Conservation (phyloP, 2,329 filamentous ascomycete species). For the Daldinia eschscholtzii region DNA sequence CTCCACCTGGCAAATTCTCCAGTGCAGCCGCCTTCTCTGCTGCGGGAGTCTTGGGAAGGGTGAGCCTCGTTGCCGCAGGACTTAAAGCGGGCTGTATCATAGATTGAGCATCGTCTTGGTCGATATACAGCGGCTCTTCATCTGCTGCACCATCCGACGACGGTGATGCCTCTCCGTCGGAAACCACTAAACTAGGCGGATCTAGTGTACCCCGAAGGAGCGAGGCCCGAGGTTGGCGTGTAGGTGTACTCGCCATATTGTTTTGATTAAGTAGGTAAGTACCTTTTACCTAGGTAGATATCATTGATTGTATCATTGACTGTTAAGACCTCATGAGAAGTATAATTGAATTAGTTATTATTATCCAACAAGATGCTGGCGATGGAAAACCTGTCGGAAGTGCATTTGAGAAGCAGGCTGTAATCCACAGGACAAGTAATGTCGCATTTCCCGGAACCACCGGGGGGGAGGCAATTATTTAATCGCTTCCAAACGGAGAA, state of each 20-base stretch:
- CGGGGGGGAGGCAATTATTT: slow-evolving; percentile 31
- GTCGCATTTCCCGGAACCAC: slow-evolving; percentile 35
- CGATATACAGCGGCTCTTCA: slow-evolving; percentile 58
- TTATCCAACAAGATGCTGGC: slow-evolving; percentile 18
- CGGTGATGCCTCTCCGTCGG: slow-evolving; percentile 46
- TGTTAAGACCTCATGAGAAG: slow-evolving; percentile 19
- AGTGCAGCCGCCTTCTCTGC: slow-evolving; percentile 70
- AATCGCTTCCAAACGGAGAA: slow-evolving; percentile 18
- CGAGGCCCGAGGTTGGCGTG: slow-evolving; percentile 28
- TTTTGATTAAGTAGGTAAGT: slow-evolving; percentile 29
- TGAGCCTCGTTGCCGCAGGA: slow-evolving; percentile 66
- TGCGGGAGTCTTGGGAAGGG: slow-evolving; percentile 67
- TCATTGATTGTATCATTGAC: slow-evolving; percentile 30
- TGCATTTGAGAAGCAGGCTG: slow-evolving; percentile 32
- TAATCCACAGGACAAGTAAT: slow-evolving; percentile 18
- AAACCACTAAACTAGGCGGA: slow-evolving; percentile 39
- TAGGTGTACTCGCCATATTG: slow-evolving; percentile 40
- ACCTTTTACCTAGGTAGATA: slow-evolving; percentile 15
- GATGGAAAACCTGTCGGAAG: slow-evolving; percentile 22
- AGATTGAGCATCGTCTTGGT: slow-evolving; percentile 69
- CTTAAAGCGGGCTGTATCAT: slow-evolving; percentile 72
- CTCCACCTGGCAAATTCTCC: slow-evolving; percentile 57
- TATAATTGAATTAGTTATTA: slow-evolving; percentile 29
- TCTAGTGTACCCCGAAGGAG: slow-evolving; percentile 33
- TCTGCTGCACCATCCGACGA: slow-evolving; percentile 49